Percentiles rank a stretch among this genome's conserved stretches.
These are phyloP conservation scores for Russula olivacea DNA, from an alignment of 768 basidiomycete species.

Conservation along the genomic window DNA sequence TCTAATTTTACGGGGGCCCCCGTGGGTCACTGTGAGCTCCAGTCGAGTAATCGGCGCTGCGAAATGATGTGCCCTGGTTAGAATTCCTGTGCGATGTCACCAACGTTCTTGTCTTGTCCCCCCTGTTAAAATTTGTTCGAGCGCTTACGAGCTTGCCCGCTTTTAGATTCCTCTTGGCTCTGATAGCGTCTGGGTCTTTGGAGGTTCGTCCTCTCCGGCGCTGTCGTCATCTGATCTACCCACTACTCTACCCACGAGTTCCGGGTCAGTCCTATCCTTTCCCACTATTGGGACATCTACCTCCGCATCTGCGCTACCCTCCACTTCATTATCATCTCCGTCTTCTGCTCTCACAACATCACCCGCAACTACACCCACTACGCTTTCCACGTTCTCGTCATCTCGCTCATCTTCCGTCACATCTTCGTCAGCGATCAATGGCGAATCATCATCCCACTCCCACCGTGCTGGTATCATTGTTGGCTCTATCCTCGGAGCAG, in stretches of 20 bases:
- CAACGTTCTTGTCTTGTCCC: not conserved
- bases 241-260: constrained; percentile 16
- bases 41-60: not conserved
- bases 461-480: constrained; percentile 14
- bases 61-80: not conserved
- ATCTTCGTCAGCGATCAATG: not conserved
- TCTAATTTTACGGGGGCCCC: not conserved
- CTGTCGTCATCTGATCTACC: constrained; percentile 29
- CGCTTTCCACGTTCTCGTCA: not conserved
- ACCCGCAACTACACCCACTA: not conserved
- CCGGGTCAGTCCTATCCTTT: constrained; percentile 28
- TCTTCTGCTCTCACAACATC: constrained; percentile 3
- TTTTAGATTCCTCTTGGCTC: constrained; percentile 67
- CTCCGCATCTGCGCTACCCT: not conserved
- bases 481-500: constrained; percentile 22
- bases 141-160: constrained; percentile 6
- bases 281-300: constrained; percentile 25
- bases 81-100: not conserved
- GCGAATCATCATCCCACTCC: constrained; percentile 1
- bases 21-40: too few relatives aligned
- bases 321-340: constrained; percentile 4
- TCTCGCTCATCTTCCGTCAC: not conserved
- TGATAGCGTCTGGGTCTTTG: constrained; percentile 57
- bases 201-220: constrained; percentile 62
- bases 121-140: not conserved